These are phyloP conservation scores for Thalia dealbata DNA, from an alignment of 176 grass and related monocot species.

Conservation along the genomic window DNA sequence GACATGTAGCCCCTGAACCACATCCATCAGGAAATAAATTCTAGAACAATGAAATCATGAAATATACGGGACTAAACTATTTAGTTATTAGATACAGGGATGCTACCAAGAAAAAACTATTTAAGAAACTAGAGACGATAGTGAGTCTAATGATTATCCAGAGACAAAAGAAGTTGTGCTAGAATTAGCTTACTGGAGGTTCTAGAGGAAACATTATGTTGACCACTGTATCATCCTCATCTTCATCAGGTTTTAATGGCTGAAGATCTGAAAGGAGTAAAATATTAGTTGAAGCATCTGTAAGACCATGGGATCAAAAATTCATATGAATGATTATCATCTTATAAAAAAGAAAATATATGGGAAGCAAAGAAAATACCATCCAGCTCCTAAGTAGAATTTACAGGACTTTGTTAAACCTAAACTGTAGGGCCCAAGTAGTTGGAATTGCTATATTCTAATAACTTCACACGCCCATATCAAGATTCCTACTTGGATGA, in stretches of 20 bases:
- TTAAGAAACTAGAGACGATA: background rate
- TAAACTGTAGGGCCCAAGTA: too few relatives aligned
- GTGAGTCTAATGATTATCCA: background rate
- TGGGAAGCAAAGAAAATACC: too few relatives aligned
- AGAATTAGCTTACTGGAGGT: slow-evolving; percentile 47
- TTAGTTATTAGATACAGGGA: background rate
- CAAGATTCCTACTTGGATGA: too few relatives aligned
- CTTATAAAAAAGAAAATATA: too few relatives aligned
- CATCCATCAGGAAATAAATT: background rate
- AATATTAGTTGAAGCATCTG: background rate
- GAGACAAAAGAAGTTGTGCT: background rate
- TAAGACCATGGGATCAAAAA: background rate
- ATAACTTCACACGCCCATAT: too few relatives aligned
- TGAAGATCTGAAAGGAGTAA: slow-evolving; percentile 46
- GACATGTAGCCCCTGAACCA: background rate
- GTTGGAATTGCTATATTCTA: too few relatives aligned
- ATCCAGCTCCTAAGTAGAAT: too few relatives aligned
- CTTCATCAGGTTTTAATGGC: slow-evolving; percentile 62
- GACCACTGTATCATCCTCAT: slow-evolving; percentile 71
- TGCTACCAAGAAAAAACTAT: background rate
- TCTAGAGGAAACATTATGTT: slow-evolving; percentile 78
- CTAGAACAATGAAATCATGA: too few relatives aligned
- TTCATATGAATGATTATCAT: too few relatives aligned
- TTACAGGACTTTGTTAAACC: too few relatives aligned
- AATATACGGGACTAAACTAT: too few relatives aligned